A percentile compares a stretch with the other conserved stretches of the same genome.
Conservation (phyloP, 371 early-diverging fungal genomes). For the Funneliformis caledonium region DNA sequence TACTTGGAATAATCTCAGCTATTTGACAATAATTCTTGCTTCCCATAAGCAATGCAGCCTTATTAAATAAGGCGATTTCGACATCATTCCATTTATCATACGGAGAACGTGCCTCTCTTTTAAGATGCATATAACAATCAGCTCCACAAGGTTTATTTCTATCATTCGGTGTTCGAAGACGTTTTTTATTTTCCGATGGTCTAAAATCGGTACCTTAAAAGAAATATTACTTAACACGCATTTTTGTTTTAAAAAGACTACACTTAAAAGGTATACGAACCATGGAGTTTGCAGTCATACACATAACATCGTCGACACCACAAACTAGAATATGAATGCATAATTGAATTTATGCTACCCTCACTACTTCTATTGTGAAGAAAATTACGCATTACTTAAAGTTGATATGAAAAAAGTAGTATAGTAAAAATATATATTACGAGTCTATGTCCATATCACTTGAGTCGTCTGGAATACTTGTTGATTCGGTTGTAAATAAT, state of each 20-base stretch:
- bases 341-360: not conserved
- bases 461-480: not conserved
- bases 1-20: constrained; percentile 26
- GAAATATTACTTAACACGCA: not conserved
- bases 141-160: constrained; percentile 19
- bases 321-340: constrained; percentile 32
- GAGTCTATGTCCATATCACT: not conserved
- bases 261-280: not conserved
- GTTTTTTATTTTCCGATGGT: constrained; percentile 34
- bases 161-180: not conserved
- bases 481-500: not conserved
- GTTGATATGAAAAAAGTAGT: not conserved
- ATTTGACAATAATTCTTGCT: constrained; percentile 30
- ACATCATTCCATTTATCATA: constrained; percentile 21
- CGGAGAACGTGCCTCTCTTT: not conserved
- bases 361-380: not conserved
- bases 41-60: constrained; percentile 3
- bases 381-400: not conserved
- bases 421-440: not conserved
- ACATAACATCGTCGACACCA: constrained; percentile 37
- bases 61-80: constrained; percentile 35
- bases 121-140: constrained; percentile 7
- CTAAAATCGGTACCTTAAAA: constrained; percentile 29
- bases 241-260: not conserved
- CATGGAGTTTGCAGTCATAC: constrained; percentile 38